A percentile compares a stretch with the other conserved stretches of the same genome.
These are phyloP conservation scores for Cercospora citrullina DNA, from an alignment of 2,329 filamentous ascomycete species.

Conservation along the genomic window DNA sequence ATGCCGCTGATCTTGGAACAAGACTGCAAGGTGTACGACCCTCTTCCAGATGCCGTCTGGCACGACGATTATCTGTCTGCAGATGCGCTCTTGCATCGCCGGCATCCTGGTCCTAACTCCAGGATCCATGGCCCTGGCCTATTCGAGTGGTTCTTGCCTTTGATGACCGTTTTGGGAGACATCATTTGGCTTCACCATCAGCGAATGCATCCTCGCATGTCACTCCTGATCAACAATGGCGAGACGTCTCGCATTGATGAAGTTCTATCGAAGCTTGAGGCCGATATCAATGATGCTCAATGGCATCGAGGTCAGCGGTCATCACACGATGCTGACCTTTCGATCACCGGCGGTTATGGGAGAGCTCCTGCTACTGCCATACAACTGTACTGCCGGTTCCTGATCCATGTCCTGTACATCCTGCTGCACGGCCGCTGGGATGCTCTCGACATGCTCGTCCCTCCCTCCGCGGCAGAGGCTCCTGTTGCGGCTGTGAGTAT, in stretches of 20 bases:
- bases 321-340: neutral
- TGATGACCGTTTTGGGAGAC: neutral
- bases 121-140: neutral
- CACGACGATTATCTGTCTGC: neutral
- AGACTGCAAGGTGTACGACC: neutral
- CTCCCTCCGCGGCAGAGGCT: neutral
- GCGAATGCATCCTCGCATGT: neutral
- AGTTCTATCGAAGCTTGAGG: neutral
- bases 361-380: neutral
- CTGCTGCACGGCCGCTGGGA: neutral
- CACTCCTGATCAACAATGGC: neutral
- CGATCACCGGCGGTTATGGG: neutral
- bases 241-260: neutral
- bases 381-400: neutral
- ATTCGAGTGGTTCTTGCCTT: neutral
- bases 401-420: neutral
- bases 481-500: neutral
- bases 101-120: neutral
- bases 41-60: neutral
- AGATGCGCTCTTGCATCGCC: neutral
- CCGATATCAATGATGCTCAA: neutral
- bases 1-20: neutral
- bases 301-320: neutral
- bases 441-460: neutral
- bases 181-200: neutral